Evolutionary conservation across 1,284 basidiomycete genomes (phyloP).

Genomic region (Puccinia horiana): DNA sequence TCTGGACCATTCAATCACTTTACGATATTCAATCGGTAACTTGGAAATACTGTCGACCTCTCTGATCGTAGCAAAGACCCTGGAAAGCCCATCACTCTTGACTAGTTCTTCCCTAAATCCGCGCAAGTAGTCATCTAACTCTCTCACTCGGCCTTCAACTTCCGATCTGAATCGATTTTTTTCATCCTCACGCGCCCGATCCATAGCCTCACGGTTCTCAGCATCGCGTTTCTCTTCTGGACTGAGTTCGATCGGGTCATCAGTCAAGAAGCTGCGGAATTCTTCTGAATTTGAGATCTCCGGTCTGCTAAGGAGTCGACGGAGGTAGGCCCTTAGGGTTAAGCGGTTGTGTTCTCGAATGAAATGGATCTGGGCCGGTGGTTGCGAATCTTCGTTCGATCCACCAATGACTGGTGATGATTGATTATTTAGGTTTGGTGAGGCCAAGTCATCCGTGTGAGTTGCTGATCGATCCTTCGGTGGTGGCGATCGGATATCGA

Average conservation of each 20-base stretch:
- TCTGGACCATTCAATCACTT: conserved; percentile 91
- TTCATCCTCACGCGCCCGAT: conserved; percentile 84
- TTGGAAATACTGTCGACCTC: conserved; percentile 74
- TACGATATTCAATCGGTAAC: conserved; percentile 80
- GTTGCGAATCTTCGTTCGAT: conserved; percentile 60
- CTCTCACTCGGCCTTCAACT: conserved; percentile 80
- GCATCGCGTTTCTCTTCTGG: conserved; percentile 78
- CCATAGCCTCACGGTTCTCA: conserved; percentile 78
- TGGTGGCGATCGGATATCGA: conserved; percentile 75
- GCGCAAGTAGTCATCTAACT: conserved; percentile 78
- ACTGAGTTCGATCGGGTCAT: conserved; percentile 72
- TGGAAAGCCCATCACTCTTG: conserved; percentile 80
- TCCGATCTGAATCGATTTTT: conserved; percentile 80
- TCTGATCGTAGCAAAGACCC: conserved; percentile 84
- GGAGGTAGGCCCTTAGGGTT: conserved; percentile 88
- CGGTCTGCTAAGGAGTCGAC: conserved; percentile 70
- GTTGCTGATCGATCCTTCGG: conserved; percentile 77
- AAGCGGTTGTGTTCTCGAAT: conserved; percentile 91
- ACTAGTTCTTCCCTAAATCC: conserved; percentile 89
- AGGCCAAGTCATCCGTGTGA: conserved; percentile 21
- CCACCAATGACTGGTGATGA: conserved; percentile 57
- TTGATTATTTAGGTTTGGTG: conserved; percentile 51
- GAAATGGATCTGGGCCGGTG: conserved; percentile 63
- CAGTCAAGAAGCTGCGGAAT: conserved; percentile 80
- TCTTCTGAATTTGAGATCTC: conserved; percentile 79